Evolutionary conservation across 2,329 filamentous ascomycete genomes (phyloP), one percentile per base, ranked within the genome.

Genomic region (Trichoderma breve): DNA sequence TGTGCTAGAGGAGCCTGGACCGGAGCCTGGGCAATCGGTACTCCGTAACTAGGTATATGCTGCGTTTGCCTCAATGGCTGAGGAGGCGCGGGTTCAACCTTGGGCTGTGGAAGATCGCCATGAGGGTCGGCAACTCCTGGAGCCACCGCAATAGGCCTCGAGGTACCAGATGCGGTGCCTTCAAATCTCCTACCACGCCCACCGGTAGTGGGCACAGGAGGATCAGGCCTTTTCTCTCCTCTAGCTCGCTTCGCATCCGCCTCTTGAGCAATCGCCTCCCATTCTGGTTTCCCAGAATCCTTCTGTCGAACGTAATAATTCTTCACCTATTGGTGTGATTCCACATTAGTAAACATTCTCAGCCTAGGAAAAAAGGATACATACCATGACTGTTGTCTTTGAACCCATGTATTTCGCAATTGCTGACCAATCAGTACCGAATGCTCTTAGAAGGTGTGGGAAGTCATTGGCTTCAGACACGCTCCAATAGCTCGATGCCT

Each of bases 331-430:
- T 57, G 61, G 24, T 21, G n/a, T 26, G 24, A 15, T 12, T 30
- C 8, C 26, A 14, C 15, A 18, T 64, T 43, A 70, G 36, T 34
- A 61, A 51, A 39, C 15, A 21, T 28, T 30, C n/a, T 21, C 47
- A 9, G 12, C 26, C 4, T 1, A 21, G 18, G 11, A 21, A 28
- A 28, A 28, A 28, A 9, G 24, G 64, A 69, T 76, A 79, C 86
- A 80, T 85, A 93, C 93, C 93, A 96, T 96, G n/a, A 92, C 92
- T 71, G 91, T 88, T 21, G 93, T 95, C 82, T 95, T 95, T 5
- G 92, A 93, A 64, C 91, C 91, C 91, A 96, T 94, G 76, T 93
- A 90, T 66, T 86, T 86, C 53, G 93, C 91, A 80, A 95, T 95
- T 5, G 88, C 88, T 63, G 84, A 84, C 89, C 92, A 96, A 79